Evolutionary conservation across 2,329 filamentous ascomycete genomes (phyloP), one percentile per base, ranked within the genome.

Genomic region (Microdochium bolleyi): DNA sequence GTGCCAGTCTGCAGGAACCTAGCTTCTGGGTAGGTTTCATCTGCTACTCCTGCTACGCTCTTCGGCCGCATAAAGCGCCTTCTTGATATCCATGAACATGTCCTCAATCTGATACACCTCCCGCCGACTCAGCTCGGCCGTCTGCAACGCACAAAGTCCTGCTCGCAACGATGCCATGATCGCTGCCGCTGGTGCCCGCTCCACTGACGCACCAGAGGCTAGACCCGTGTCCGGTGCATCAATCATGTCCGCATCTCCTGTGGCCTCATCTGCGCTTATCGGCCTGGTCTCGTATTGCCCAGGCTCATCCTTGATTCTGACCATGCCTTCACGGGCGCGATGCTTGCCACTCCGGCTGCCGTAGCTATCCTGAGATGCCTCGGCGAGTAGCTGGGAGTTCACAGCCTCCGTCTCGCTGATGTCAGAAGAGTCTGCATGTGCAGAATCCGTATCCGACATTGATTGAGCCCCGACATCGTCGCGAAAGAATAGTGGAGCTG

Each of bases 71-170:
- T 87, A 88, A 51, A 92, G 76, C 65, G 87, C 83, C 57, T 80
- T 77, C 66, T 88, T 85, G 58, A 92, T 82, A 65, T 92, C 87
- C 73, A 92, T 89, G 64, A 94, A 76, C 60, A 89, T 72, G 63
- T 92, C 86, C 62, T 94, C 89, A 58, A 94, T 77, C 64, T 85
- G 77, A 54, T 84, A 78, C 51, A 90, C 80, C 55, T 89, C 83
- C 11, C 80, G 74, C 11, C 81, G 76, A 16, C 82, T 82, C 44
- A 95, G 69, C 16, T 79, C 73, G 22, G 83, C 74, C 25, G 70
- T 71, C 52, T 77, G 79, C 54, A 91, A 73, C 57, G 83, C 77
- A 21, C 75, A 73, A 24, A 94, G 67, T 0, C 87, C 73, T 21
- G 70, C 72, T 56, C 70, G 75, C 46, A 87, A 74, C 37, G 76